These are phyloP conservation scores for Apium graveolens DNA, from an alignment of 129 eudicot genomes.

Conservation along the genomic window DNA sequence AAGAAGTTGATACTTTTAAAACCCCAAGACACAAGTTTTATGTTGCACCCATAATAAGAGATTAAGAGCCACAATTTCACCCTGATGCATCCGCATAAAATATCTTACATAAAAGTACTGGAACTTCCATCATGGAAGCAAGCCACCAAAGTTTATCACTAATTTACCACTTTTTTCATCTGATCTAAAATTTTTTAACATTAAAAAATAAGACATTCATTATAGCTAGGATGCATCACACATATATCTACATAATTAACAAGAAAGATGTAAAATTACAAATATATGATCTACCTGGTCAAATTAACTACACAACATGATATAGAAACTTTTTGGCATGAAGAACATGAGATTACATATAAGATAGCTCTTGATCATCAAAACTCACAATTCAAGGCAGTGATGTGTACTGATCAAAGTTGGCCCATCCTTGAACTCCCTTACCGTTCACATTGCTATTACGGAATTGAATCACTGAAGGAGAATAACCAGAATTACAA, in stretches of 20 bases:
- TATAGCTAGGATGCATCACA: not conserved
- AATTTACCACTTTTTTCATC: not conserved
- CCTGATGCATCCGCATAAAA: not conserved
- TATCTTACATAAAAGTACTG: no score
- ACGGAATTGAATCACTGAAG: constrained; percentile 19
- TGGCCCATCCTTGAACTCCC: constrained; percentile 52
- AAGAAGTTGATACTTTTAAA: not conserved
- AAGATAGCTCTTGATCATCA: not conserved
- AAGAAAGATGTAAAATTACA: not conserved
- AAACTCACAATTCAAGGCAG: constrained; percentile 22
- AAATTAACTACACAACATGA: not conserved
- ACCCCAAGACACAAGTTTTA: not conserved
- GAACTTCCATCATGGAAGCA: not conserved
- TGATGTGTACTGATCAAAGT: constrained; percentile 28
- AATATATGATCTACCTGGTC: not conserved
- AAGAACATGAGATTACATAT: not conserved
- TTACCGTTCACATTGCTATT: constrained; percentile 26
- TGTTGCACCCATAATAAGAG: not conserved
- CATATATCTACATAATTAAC: not conserved
- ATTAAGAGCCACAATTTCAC: not conserved
- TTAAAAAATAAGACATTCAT: not conserved
- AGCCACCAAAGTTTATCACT: not conserved
- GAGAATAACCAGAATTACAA: constrained; percentile 29
- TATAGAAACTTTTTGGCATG: not conserved
- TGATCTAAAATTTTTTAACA: not conserved